phyloP scores from a whole-genome alignment of 1,139 yeast species.

The Hansenula anomala region DNA sequence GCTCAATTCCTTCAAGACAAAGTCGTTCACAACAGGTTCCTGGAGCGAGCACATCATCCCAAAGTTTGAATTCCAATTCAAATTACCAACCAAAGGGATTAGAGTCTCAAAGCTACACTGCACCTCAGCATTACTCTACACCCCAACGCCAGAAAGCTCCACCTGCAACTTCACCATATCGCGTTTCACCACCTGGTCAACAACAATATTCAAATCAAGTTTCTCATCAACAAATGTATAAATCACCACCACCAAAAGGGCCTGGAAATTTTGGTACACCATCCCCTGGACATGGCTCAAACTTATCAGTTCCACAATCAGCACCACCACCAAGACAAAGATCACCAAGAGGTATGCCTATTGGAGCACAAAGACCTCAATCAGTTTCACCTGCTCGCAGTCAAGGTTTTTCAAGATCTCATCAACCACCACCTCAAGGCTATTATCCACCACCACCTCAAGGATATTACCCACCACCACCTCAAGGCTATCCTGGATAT shows the following conservation, averaged over 20 bases:
- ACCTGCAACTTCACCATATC: background rate
- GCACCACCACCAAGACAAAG: background rate
- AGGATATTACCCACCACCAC: slow-evolving; percentile 2
- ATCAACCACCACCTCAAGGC: slow-evolving; percentile 4
- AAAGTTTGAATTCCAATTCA: too few relatives aligned
- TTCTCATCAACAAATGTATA: background rate
- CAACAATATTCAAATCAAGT: background rate
- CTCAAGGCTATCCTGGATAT: slow-evolving; percentile 1
- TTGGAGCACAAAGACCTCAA: background rate
- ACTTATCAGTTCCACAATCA: background rate
- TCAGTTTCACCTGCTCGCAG: background rate
- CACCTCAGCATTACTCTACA: background rate
- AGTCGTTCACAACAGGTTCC: too few relatives aligned
- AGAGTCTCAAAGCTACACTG: slow-evolving; percentile 1
- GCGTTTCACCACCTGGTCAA: background rate
- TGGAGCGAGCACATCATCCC: background rate
- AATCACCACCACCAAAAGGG: background rate
- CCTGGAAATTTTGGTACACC: background rate
- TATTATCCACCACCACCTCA: background rate
- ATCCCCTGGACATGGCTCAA: background rate
- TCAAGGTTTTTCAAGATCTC: background rate
- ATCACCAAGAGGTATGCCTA: background rate
- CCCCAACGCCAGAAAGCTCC: background rate
- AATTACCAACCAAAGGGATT: too few relatives aligned
- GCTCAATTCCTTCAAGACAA: too few relatives aligned